Evolutionary conservation across 495 filamentous ascomycete genomes (phyloP).

Genomic region (Talaromyces ruber): DNA sequence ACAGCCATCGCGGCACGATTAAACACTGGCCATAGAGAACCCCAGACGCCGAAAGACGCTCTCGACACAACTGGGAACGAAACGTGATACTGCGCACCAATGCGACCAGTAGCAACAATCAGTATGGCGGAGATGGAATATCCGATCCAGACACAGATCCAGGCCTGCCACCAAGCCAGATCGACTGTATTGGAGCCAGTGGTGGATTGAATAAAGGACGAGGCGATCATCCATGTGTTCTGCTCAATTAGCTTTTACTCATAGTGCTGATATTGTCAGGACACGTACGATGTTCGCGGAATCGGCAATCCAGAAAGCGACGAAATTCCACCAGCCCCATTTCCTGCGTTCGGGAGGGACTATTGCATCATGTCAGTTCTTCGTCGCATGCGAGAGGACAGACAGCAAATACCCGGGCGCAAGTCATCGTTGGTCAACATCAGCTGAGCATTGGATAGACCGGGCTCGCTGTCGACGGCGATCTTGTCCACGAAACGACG

Average conservation of each 20-base stretch:
- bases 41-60: conserved; percentile 80
- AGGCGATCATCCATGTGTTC: conserved; percentile 97
- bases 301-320: conserved; percentile 89
- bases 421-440: conserved; percentile 90
- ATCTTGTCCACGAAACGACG: conserved; percentile 38
- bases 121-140: conserved; percentile 71
- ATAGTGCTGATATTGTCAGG: no score
- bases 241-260: conserved; percentile 12
- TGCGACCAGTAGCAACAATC: conserved; percentile 70
- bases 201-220: conserved; percentile 59
- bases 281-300: conserved; percentile 76
- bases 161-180: conserved; percentile 92
- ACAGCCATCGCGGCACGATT: conserved; percentile 85
- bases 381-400: neutral
- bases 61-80: conserved; percentile 74
- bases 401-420: conserved; percentile 55
- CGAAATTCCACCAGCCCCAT: conserved; percentile 86
- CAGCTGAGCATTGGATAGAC: conserved; percentile 72
- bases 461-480: conserved; percentile 66
- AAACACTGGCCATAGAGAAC: conserved; percentile 82
- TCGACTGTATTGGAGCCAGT: conserved; percentile 26
- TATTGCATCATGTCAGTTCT: conserved; percentile 8
- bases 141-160: conserved; percentile 81
- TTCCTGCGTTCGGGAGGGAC: conserved; percentile 77
- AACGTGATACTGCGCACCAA: conserved; percentile 85